A percentile compares a stretch with the other conserved stretches of the same genome.
These are phyloP conservation scores for Mycena galopus DNA, from an alignment of 768 basidiomycete genomes.

Conservation along the genomic window DNA sequence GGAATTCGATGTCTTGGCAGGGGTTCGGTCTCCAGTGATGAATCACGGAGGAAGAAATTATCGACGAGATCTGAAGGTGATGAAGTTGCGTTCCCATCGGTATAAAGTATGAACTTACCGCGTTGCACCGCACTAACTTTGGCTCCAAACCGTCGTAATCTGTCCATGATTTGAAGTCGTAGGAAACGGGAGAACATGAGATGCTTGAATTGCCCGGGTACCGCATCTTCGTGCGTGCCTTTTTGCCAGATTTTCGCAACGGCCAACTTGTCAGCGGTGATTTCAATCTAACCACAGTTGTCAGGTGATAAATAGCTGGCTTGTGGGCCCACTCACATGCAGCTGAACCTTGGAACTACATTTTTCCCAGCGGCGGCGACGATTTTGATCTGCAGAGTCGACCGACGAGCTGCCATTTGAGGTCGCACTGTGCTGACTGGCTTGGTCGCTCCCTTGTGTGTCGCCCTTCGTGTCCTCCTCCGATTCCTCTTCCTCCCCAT, in stretches of 20 bases:
- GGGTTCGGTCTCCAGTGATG: not conserved
- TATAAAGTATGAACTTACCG: not conserved
- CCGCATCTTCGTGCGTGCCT: not conserved
- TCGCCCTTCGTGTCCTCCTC: too few relatives aligned
- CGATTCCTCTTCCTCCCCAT: too few relatives aligned
- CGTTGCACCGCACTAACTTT: not conserved
- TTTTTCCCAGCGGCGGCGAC: too few relatives aligned
- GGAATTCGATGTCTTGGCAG: not conserved
- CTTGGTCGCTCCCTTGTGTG: too few relatives aligned
- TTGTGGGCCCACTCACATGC: too few relatives aligned
- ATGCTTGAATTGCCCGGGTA: not conserved
- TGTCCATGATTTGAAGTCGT: not conserved
- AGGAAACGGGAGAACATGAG: conserved; percentile 9
- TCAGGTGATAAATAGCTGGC: too few relatives aligned
- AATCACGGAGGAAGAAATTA: not conserved
- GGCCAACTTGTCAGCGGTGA: conserved; percentile 1
- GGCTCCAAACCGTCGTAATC: conserved; percentile 8
- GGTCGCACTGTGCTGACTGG: too few relatives aligned
- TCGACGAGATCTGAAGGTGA: conserved; percentile 13
- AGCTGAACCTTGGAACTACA: too few relatives aligned
- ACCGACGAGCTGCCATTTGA: too few relatives aligned
- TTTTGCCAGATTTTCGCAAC: conserved; percentile 15
- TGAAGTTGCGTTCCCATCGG: too few relatives aligned
- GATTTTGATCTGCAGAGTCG: too few relatives aligned
- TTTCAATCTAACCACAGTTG: not conserved